These are phyloP conservation scores for Lenzites betulinus DNA, from an alignment of 768 basidiomycete species.

Conservation along the genomic window DNA sequence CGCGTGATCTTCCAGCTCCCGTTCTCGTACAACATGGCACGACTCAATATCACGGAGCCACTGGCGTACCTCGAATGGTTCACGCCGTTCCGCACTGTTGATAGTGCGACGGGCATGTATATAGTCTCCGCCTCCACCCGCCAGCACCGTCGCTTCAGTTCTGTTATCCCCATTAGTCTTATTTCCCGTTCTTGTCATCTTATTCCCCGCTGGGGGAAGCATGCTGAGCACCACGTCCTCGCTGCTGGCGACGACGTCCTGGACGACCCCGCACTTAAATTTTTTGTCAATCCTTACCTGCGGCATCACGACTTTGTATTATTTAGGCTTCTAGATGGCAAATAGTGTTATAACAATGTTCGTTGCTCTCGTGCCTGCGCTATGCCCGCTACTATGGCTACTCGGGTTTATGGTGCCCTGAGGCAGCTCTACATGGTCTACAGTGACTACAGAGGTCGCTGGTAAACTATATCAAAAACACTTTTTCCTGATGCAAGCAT, in stretches of 20 bases:
- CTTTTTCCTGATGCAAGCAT: too few relatives aligned
- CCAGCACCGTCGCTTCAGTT: not conserved
- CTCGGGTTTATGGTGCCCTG: too few relatives aligned
- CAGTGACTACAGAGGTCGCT: too few relatives aligned
- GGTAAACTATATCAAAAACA: too few relatives aligned
- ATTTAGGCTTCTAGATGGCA: too few relatives aligned
- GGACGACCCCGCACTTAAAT: not conserved
- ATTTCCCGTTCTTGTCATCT: slow-evolving; percentile 3
- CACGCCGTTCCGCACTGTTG: not conserved
- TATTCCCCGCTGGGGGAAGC: not conserved
- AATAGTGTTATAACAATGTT: too few relatives aligned
- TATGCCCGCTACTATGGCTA: too few relatives aligned
- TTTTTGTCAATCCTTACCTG: slow-evolving; percentile 7
- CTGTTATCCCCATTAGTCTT: not conserved
- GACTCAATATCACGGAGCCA: not conserved
- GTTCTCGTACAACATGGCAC: not conserved
- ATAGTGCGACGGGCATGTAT: not conserved
- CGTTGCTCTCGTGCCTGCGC: too few relatives aligned
- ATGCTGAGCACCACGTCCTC: not conserved
- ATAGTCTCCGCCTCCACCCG: not conserved
- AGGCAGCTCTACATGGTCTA: too few relatives aligned
- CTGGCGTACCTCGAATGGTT: slow-evolving; percentile 13
- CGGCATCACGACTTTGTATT: slow-evolving; percentile 5
- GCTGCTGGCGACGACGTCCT: not conserved
- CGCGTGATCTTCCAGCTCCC: slow-evolving; percentile 7